Percentiles rank a stretch among this genome's conserved stretches.
phyloP scores from a whole-genome alignment of 345 rosid genomes.

The Physaria fendleri region DNA sequence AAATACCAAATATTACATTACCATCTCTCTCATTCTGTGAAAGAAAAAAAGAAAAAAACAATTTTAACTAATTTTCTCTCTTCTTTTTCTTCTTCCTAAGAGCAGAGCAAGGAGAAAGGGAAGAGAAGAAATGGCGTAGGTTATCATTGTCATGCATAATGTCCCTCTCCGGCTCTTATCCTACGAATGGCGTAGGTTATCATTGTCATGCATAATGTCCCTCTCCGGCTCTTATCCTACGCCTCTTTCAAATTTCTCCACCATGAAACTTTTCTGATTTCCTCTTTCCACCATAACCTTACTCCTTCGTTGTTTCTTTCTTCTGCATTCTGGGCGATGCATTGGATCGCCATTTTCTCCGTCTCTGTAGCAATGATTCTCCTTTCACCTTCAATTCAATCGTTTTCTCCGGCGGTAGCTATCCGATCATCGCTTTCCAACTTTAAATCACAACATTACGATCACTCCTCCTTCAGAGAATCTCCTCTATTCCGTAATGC shows the following conservation, averaged over 20 bases:
- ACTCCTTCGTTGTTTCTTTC: background rate
- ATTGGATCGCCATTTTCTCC: slow-evolving; percentile 50
- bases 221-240: background rate
- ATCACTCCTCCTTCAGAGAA: slow-evolving; percentile 37
- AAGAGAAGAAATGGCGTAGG: background rate
- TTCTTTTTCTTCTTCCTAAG: background rate
- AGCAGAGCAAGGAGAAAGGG: too few species aligned
- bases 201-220: background rate
- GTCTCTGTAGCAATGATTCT: slow-evolving; percentile 37
- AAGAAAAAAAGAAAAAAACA: background rate
- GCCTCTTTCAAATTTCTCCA: background rate
- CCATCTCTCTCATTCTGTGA: background rate
- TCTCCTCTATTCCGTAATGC: slow-evolving; percentile 44
- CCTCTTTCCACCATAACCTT: background rate
- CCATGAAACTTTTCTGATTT: background rate
- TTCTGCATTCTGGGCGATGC: slow-evolving; percentile 31
- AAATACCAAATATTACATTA: background rate
- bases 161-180: background rate
- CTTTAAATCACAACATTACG: background rate
- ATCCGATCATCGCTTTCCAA: slow-evolving; percentile 35
- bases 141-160: background rate
- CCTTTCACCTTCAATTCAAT: slow-evolving; percentile 40
- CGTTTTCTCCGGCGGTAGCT: slow-evolving; percentile 45
- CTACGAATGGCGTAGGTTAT: background rate
- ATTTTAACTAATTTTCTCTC: background rate